A percentile compares a stretch with the other conserved stretches of the same genome.
Conservation (phyloP, 2,329 filamentous ascomycete species). For the Clonostachys rhizophaga region DNA sequence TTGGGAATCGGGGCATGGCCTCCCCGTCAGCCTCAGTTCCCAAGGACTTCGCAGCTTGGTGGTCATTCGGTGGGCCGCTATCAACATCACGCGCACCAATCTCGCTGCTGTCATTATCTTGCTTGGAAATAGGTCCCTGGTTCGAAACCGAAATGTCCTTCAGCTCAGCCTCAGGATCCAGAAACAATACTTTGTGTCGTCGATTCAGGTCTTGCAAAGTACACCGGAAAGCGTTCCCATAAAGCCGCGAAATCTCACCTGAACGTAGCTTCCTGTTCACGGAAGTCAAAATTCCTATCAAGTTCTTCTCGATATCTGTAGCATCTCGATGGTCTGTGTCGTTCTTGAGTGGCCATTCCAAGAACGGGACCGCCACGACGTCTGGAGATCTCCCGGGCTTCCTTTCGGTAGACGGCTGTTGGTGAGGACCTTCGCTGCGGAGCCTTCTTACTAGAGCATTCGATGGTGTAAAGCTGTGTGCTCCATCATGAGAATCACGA, state of each 20-base stretch:
- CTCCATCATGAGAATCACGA: too few relatives aligned
- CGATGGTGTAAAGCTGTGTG: too few relatives aligned
- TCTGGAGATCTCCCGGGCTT: too few relatives aligned
- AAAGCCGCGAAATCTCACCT: background rate
- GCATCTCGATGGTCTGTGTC: background rate
- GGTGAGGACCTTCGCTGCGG: too few relatives aligned
- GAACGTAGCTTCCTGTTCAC: background rate
- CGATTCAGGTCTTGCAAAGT: background rate
- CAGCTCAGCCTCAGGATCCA: background rate
- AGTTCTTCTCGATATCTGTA: background rate
- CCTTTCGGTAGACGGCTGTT: too few relatives aligned
- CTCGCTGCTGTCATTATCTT: too few relatives aligned
- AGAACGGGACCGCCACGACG: background rate
- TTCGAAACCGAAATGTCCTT: too few relatives aligned
- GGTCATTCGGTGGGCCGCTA: too few relatives aligned
- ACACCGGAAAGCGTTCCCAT: background rate
- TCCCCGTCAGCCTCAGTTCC: background rate
- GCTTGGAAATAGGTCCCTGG: too few relatives aligned
- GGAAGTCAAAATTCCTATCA: background rate
- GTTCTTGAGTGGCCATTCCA: slow-evolving; percentile 1
- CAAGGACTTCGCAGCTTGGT: too few relatives aligned
- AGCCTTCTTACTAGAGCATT: too few relatives aligned
- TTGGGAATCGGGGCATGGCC: background rate
- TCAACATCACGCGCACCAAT: too few relatives aligned
- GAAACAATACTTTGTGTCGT: background rate